These are phyloP conservation scores for Inga leiocalycina DNA, from an alignment of 306 rosid species.

Conservation along the genomic window DNA sequence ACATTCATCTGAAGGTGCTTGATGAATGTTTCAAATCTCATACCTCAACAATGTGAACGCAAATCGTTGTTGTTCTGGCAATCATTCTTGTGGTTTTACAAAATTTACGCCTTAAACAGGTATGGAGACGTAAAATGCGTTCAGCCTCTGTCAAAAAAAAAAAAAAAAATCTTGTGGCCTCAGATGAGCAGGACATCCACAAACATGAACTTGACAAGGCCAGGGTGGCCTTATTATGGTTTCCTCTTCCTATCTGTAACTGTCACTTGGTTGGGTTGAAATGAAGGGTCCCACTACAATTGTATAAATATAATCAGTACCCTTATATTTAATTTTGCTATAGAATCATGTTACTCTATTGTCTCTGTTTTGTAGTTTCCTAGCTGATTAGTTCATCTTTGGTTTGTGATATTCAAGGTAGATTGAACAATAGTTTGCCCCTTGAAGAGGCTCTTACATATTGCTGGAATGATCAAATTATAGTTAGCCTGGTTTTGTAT, in stretches of 20 bases:
- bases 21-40: constrained; percentile 44
- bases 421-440: constrained; percentile 19
- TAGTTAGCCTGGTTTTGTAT: not conserved
- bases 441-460: constrained; percentile 29
- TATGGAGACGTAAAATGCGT: constrained; percentile 19
- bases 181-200: constrained; percentile 32
- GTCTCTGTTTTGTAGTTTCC: constrained; percentile 43
- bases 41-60: constrained; percentile 36
- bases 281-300: constrained; percentile 30
- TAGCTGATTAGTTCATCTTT: constrained; percentile 36
- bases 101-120: not conserved
- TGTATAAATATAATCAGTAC: constrained; percentile 16
- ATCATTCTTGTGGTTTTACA: constrained; percentile 46
- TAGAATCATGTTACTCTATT: constrained; percentile 30
- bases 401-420: constrained; percentile 39
- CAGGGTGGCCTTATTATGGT: constrained; percentile 38
- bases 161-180: constrained; percentile 36
- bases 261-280: constrained; percentile 25
- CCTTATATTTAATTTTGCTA: constrained; percentile 30
- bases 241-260: constrained; percentile 22
- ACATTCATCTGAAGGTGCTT: constrained; percentile 36
- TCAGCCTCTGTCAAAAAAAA: constrained; percentile 36
- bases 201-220: not conserved
- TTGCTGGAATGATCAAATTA: constrained; percentile 23
- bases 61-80: constrained; percentile 45